Evolutionary conservation across 129 eudicot species (phyloP).

Genomic region (Daucus carota): DNA sequence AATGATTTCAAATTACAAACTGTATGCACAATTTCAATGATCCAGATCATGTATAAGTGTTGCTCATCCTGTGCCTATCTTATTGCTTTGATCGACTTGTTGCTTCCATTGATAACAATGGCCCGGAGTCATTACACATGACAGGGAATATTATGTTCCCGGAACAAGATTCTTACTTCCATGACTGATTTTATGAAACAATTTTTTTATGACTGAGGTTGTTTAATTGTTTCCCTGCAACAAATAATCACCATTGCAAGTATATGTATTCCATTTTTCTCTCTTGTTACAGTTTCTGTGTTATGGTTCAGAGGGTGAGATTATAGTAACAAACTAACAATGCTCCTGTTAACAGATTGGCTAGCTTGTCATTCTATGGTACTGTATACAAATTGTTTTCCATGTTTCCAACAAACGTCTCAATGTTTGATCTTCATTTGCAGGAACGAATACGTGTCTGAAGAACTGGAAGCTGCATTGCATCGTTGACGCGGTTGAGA

Average conservation of each 20-base stretch:
- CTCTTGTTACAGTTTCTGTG: background rate
- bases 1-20: background rate
- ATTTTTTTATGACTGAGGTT: too few relatives aligned
- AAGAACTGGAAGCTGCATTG: background rate
- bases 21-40: background rate
- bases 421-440: background rate
- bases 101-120: background rate
- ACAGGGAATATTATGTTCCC: background rate
- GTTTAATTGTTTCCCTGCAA: background rate
- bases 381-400: background rate
- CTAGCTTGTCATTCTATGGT: too few relatives aligned
- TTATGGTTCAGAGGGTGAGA: background rate
- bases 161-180: background rate
- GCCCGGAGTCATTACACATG: background rate
- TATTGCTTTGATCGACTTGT: background rate
- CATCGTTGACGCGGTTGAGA: background rate
- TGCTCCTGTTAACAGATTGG: background rate
- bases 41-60: background rate
- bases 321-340: background rate
- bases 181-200: background rate
- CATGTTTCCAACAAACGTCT: background rate
- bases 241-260: background rate
- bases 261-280: background rate
- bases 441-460: background rate
- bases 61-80: background rate